Evolutionary conservation across 768 basidiomycete species (phyloP).

Genomic region (Rhodosporidiobolus odoratus): DNA sequence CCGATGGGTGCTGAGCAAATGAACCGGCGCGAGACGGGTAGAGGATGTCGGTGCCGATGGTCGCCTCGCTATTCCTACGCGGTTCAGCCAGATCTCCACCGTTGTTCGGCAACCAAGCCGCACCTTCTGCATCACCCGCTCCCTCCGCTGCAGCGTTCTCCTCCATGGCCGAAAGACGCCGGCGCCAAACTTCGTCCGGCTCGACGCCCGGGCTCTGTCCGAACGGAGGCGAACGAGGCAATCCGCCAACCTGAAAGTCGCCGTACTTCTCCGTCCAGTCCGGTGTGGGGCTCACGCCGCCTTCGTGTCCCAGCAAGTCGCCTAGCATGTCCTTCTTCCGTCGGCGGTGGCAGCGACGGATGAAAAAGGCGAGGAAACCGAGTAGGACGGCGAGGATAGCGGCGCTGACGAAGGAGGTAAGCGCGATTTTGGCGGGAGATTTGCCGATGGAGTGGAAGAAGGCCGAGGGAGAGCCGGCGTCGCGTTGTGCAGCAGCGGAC

Average conservation of each 20-base stretch:
- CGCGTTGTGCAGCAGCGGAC: too few relatives aligned
- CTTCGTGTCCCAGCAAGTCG: constrained; percentile 1
- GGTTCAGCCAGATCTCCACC: too few relatives aligned
- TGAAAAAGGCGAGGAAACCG: constrained; percentile 11
- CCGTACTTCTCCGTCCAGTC: neutral
- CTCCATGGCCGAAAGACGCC: neutral
- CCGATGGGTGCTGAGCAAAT: neutral
- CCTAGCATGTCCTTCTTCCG: neutral
- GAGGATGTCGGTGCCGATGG: neutral
- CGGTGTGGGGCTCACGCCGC: neutral
- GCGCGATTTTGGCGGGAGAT: constrained; percentile 60
- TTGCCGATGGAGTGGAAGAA: constrained; percentile 58
- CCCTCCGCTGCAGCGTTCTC: neutral
- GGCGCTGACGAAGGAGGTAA: constrained; percentile 17
- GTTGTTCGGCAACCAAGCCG: neutral
- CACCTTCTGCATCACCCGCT: neutral
- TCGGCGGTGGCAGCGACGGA: constrained; percentile 14
- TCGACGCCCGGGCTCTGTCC: neutral
- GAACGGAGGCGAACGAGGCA: too few relatives aligned
- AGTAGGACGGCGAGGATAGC: constrained; percentile 22
- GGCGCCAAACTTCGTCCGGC: neutral
- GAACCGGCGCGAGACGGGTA: neutral
- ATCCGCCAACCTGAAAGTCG: too few relatives aligned
- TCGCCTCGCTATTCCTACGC: neutral
- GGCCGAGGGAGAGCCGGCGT: constrained; percentile 1